Evolutionary conservation across 805 yeast genomes (phyloP).

Genomic region (Blastobotrys parvus): DNA sequence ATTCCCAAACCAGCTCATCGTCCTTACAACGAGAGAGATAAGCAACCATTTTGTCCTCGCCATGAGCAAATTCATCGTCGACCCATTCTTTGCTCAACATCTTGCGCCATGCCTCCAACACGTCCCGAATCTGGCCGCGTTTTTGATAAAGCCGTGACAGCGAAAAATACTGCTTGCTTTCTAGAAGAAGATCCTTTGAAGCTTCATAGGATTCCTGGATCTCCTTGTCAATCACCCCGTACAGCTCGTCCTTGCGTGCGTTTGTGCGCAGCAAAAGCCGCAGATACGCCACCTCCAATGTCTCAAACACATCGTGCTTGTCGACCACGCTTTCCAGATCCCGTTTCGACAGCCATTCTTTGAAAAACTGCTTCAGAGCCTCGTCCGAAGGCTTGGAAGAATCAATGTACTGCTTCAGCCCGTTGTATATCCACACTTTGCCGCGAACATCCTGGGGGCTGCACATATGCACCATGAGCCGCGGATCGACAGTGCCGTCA

Average conservation of each 20-base stretch:
- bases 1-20: constrained; percentile 29
- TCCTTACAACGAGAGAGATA: constrained; percentile 20
- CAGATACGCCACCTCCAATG: constrained; percentile 26
- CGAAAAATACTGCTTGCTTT: constrained; percentile 19
- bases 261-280: constrained; percentile 17
- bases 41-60: constrained; percentile 22
- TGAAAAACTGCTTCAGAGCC: constrained; percentile 13
- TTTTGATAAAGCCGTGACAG: constrained; percentile 24
- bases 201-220: constrained; percentile 16
- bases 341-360: constrained; percentile 24
- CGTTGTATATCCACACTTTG: constrained; percentile 25
- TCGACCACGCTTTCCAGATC: constrained; percentile 25
- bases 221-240: constrained; percentile 20
- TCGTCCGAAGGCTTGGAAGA: constrained; percentile 2
- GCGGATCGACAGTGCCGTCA: constrained; percentile 29
- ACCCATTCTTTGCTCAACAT: constrained; percentile 21
- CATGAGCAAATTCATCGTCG: constrained; percentile 19
- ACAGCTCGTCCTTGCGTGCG: constrained; percentile 19
- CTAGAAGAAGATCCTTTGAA: constrained; percentile 19
- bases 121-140: constrained; percentile 18
- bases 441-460: constrained; percentile 18
- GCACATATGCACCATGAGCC: constrained; percentile 26
- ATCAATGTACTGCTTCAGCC: constrained; percentile 18
- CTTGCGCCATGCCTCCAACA: constrained; percentile 20
- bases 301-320: constrained; percentile 19